Percentiles rank a stretch among this genome's conserved stretches.
Evolutionary conservation across 2,329 filamentous ascomycete species (phyloP).

Genomic region (Alternaria ethzedia): DNA sequence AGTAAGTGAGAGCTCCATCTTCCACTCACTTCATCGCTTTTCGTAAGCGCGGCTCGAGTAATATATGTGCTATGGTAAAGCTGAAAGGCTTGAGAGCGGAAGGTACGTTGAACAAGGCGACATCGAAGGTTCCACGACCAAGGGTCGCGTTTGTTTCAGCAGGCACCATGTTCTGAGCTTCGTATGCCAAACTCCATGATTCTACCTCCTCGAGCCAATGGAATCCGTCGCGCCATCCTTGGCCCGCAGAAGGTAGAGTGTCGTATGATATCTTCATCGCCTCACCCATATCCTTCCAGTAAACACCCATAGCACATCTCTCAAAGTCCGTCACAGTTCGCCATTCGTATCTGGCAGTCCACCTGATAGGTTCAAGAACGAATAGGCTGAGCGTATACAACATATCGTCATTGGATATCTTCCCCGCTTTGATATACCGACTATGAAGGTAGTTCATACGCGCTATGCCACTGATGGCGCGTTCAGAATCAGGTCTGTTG

Average conservation of each 20-base stretch:
- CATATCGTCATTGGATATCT: conserved; percentile 68
- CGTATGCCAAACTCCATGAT: conserved; percentile 63
- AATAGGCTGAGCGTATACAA: conserved; percentile 71
- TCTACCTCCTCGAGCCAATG: conserved; percentile 61
- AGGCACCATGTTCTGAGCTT: conserved; percentile 63
- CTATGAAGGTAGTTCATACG: conserved; percentile 70
- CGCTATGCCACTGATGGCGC: conserved; percentile 56
- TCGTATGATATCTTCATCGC: conserved; percentile 68
- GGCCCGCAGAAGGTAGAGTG: conserved; percentile 49
- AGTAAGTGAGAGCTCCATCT: conserved; percentile 14
- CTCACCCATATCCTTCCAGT: conserved; percentile 76
- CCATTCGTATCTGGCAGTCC: conserved; percentile 74
- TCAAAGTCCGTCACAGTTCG: conserved; percentile 71
- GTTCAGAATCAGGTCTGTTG: conserved; percentile 40
- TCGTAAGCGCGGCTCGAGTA: conserved; percentile 70
- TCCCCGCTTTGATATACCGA: conserved; percentile 62
- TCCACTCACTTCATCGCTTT: conserved; percentile 62
- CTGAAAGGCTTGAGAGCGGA: conserved; percentile 53
- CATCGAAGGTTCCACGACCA: conserved; percentile 65
- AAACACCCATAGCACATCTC: conserved; percentile 61
- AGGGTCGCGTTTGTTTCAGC: conserved; percentile 44
- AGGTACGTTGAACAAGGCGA: conserved; percentile 66
- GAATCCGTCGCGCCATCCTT: conserved; percentile 56
- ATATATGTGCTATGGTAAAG: conserved; percentile 59
- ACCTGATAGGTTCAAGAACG: conserved; percentile 68